Percentiles rank a stretch among this genome's conserved stretches.
Conservation (phyloP, 305 asterid species). For the Coffea humblotiana region DNA sequence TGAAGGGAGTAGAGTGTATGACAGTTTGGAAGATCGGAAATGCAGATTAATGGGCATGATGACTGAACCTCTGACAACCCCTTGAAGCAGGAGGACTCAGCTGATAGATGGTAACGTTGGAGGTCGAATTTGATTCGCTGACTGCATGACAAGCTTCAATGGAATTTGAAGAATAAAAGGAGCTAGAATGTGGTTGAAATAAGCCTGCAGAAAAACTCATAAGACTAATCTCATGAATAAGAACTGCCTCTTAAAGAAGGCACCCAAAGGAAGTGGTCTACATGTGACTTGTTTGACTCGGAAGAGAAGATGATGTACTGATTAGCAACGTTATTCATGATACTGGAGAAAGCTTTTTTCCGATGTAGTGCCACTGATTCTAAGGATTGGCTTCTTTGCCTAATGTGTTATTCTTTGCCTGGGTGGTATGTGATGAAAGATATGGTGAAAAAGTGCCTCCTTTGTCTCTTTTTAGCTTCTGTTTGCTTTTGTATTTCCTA, state of each 20-base stretch:
- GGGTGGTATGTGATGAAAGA: neutral
- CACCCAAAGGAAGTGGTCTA: neutral
- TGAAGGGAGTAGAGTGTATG: constrained; percentile 29
- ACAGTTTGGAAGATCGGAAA: constrained; percentile 30
- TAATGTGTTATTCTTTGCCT: neutral
- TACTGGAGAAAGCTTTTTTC: neutral
- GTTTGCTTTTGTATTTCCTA: neutral
- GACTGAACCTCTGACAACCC: constrained; percentile 17
- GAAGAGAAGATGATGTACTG: neutral
- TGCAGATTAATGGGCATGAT: constrained; percentile 20
- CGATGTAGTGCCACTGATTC: neutral
- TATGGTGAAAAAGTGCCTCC: neutral
- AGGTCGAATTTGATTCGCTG: constrained; percentile 17
- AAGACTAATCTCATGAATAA: neutral
- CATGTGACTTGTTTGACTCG: neutral
- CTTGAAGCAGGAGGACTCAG: constrained; percentile 25
- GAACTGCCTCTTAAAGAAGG: neutral
- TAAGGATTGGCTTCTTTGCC: neutral
- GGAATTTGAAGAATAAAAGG: neutral
- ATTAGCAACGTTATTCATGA: neutral
- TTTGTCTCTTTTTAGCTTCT: neutral
- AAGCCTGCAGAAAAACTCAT: constrained; percentile 1
- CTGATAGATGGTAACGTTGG: constrained; percentile 26
- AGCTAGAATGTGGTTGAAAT: neutral
- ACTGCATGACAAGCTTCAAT: constrained; percentile 9